phyloP scores from a whole-genome alignment of 140 eudicot species.

The Oenanthe javanica region DNA sequence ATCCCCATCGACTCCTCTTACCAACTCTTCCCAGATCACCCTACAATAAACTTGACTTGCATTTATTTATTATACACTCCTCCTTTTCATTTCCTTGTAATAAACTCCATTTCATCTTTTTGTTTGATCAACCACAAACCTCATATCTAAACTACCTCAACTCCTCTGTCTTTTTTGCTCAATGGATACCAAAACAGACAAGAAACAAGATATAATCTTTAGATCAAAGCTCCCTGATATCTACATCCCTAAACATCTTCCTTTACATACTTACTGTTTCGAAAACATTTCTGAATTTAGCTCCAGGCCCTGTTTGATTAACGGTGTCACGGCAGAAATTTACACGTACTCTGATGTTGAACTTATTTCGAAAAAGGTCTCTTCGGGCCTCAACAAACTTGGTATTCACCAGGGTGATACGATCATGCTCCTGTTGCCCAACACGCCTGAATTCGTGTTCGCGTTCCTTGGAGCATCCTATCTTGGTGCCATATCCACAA shows the following conservation, averaged over 20 bases:
- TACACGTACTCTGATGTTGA: conserved; percentile 73
- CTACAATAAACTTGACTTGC: conserved; percentile 7
- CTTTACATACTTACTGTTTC: conserved; percentile 79
- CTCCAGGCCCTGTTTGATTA: conserved; percentile 59
- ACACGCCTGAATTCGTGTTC: conserved; percentile 68
- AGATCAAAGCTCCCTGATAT: conserved; percentile 88
- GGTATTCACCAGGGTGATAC: conserved; percentile 58
- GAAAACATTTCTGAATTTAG: conserved; percentile 50
- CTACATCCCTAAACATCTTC: conserved; percentile 78
- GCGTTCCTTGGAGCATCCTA: conserved; percentile 83
- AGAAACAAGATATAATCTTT: conserved; percentile 51
- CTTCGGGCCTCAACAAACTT: conserved; percentile 41
- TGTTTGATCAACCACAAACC: not conserved
- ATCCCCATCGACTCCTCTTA: conserved; percentile 29
- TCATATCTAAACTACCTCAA: not conserved
- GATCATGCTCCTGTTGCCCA: conserved; percentile 78
- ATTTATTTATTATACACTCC: not conserved
- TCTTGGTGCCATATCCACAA: conserved; percentile 72
- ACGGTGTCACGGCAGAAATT: conserved; percentile 54
- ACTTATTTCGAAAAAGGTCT: conserved; percentile 48
- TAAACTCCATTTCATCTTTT: conserved; percentile 11
- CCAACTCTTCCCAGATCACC: conserved; percentile 21
- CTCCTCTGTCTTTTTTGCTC: not conserved
- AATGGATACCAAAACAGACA: conserved; percentile 23
- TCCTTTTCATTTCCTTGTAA: conserved; percentile 2